These are phyloP conservation scores for Silene latifolia DNA, from an alignment of 148 eudicot species.

Conservation along the genomic window DNA sequence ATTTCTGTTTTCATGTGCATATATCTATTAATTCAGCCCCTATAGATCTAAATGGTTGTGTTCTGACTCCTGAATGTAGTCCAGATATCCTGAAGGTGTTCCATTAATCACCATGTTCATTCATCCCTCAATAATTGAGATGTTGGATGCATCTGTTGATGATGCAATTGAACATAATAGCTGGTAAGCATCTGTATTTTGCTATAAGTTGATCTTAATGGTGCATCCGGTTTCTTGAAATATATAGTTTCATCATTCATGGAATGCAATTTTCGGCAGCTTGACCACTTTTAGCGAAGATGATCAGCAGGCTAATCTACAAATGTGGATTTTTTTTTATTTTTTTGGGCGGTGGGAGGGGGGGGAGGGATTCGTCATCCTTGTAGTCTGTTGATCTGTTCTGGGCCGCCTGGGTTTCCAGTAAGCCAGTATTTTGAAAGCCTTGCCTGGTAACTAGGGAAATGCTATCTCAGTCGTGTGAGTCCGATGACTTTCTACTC, in stretches of 20 bases:
- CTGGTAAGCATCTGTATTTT: slow-evolving; percentile 52
- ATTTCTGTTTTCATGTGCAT: slow-evolving; percentile 7
- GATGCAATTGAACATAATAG: slow-evolving; percentile 89
- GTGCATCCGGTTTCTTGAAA: slow-evolving; percentile 1
- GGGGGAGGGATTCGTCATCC: no score
- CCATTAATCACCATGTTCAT: slow-evolving; percentile 70
- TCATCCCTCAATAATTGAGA: slow-evolving; percentile 83
- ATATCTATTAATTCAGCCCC: background rate
- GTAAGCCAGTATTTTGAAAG: background rate
- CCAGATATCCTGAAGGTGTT: slow-evolving; percentile 92
- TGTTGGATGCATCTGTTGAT: slow-evolving; percentile 84
- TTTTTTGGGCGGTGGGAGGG: no score
- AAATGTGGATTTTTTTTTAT: background rate
- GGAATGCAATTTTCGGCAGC: background rate
- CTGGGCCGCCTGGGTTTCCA: background rate
- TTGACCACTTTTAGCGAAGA: background rate
- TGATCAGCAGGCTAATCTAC: background rate
- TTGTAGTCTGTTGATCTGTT: no score
- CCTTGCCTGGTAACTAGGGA: slow-evolving; percentile 1
- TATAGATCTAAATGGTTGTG: background rate
- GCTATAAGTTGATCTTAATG: background rate
- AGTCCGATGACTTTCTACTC: background rate
- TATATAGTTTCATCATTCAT: background rate
- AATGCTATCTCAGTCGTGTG: background rate
- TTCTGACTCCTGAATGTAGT: slow-evolving; percentile 37